A percentile compares a stretch with the other conserved stretches of the same genome.
Conservation (phyloP, 1,139 yeast genomes). For the Candida sanyaensis region DNA sequence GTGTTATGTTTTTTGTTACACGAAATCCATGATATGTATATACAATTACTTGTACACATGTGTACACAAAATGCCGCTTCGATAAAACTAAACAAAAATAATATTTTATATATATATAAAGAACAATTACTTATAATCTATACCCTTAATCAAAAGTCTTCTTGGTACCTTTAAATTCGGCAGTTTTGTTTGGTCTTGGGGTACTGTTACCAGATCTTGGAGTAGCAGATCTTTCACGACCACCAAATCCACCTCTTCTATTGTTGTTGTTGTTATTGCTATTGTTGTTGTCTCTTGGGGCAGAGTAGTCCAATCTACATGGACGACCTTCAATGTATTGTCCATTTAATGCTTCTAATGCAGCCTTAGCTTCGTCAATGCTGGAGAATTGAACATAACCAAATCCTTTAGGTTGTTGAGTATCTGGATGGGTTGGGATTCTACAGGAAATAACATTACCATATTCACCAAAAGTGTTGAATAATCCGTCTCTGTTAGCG, state of each 20-base stretch:
- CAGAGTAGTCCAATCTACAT: slow-evolving; percentile 90
- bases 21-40: too few species aligned
- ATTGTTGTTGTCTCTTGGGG: slow-evolving; percentile 72
- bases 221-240: slow-evolving; percentile 50
- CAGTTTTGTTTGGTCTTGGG: slow-evolving; percentile 51
- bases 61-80: neutral
- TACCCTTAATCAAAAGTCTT: slow-evolving; percentile 67
- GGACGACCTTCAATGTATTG: slow-evolving; percentile 89
- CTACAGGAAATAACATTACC: slow-evolving; percentile 88
- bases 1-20: too few species aligned
- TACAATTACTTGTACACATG: too few species aligned
- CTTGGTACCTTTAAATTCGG: slow-evolving; percentile 73
- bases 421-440: slow-evolving; percentile 97
- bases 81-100: neutral
- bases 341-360: slow-evolving; percentile 86
- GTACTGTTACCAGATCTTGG: slow-evolving; percentile 42
- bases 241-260: slow-evolving; percentile 32
- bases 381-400: slow-evolving; percentile 92
- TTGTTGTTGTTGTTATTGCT: slow-evolving; percentile 21
- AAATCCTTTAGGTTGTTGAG: slow-evolving; percentile 98
- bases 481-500: slow-evolving; percentile 76
- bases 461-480: slow-evolving; percentile 68
- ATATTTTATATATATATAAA: neutral
- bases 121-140: slow-evolving; percentile 1
- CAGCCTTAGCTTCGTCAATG: slow-evolving; percentile 88